Base-by-base conservation (phyloP, 495 filamentous ascomycete genomes). In the Aspergillus biplanus region DNA sequence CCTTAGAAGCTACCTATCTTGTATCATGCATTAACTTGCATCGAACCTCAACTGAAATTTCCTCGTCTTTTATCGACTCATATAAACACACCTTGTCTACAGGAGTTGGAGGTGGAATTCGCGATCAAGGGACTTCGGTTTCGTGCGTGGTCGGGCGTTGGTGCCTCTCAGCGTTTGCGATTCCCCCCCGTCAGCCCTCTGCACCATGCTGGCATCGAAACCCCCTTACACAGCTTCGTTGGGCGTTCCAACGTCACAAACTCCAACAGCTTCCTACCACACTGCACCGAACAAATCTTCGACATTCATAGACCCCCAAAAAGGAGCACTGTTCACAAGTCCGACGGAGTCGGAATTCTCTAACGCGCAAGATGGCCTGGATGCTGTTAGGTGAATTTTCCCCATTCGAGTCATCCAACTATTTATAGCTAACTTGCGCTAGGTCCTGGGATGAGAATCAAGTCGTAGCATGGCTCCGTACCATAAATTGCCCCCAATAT, bases 331-430 rank as follows among this genome's bases (percentile, higher is more conserved):
- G 47, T 96, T 92, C 65, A 80, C 88, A 18, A 96, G 91, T 73
- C 94, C 95, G 35, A 97, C 95, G 27, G 92, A 96, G 71, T 96
- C 92, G 16, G 94, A 97, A 67, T 97, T 97, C 73, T 95, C 92
- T n/a, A 93, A 97, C 63, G 73, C 76, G 47, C 83, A 80, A 58
- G 86, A 84, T 73, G 78, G 80, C n/a, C 74, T 82, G 11, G 82
- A 87, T 62, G 77, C 85, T 49, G 81, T 90, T 67, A 78, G 87
- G 88, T 89, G 70, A 69, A 33, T 50, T 35, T 31, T 27, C 13
- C 39, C 2, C 16, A 57, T 0, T 9, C 16, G 0, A 21, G 13
- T 15, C 27, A 50, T 16, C 18, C 52, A 31, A 27, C 21, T 1
- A 27, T 27, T 27, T 2, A 27, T 27, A 27, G 21, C 21, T 27